Base-by-base conservation (phyloP, 2,329 filamentous ascomycete genomes). In the Penicillium sp. region DNA sequence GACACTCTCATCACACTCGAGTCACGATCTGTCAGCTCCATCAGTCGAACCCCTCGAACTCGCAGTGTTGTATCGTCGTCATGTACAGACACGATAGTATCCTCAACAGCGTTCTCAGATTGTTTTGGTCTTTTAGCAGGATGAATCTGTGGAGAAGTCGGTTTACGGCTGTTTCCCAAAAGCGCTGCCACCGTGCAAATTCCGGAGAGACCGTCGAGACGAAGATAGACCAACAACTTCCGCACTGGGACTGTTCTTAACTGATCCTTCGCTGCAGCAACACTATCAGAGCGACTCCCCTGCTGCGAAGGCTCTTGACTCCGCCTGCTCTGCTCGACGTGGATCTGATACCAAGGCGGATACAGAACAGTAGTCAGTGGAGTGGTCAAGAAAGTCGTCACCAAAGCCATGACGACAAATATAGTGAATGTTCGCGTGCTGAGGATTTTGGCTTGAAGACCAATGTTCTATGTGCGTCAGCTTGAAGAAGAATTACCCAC, bases 1-100 rank as follows among this genome's bases (percentile, higher is more conserved):
- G 87, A 82, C 8, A 94, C 86, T 52, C 86, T 83, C 90, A 96
- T 96, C 52, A 95, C 90, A 12, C 88, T 89, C 0, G 90, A 95
- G 28, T 86, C 84, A 74, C 90, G 87, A 53, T 95, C 89, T 0
- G 86, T 93, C 9, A 96, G 76, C 57, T 93, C 85, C 32, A 93
- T 67, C 11, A 96, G 75, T 10, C 89, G 83, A n/a, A 95, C 68
- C 20, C 88, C 90, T 53, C 94, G 86, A 0, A 88, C 82, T 55
- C 84, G 76, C 1, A 90, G 72, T 1, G 77, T 74, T 6, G 45
- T 25, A 35, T 44, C 36, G 38, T 55, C 45, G 13, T 56, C 41
- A 1, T 45, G 32, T 3, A 52, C 48, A 2, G 39, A 12, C 1
- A 42, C 36, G 6, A 45, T 44, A 7, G 45, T 39, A 5, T 61